Conservation (phyloP, 352 stramenopile species). For the Phytophthora agathidicida region DNA sequence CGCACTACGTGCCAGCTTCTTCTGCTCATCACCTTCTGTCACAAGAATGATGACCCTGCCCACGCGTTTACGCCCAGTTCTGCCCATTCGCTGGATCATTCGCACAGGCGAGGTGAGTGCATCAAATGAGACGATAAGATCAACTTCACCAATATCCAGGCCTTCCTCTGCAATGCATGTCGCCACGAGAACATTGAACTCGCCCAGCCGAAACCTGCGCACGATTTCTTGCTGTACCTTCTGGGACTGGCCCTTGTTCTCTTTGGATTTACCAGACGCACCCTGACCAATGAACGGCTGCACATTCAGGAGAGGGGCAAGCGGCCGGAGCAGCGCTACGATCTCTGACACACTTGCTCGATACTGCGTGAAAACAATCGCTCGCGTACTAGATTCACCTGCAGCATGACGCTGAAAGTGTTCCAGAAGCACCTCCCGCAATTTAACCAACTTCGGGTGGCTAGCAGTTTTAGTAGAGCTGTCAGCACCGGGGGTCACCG, state of each 20-base stretch:
- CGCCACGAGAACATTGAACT: conserved; percentile 94
- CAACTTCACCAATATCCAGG: conserved; percentile 95
- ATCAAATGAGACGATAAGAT: conserved; percentile 95
- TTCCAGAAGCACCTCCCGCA: conserved; percentile 89
- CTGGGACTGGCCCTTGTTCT: conserved; percentile 93
- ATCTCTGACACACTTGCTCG: conserved; percentile 96
- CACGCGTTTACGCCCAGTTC: conserved; percentile 96
- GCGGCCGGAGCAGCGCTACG: conserved; percentile 70
- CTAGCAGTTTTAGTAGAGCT: conserved; percentile 36
- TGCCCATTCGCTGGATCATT: conserved; percentile 95
- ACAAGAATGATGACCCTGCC: conserved; percentile 91
- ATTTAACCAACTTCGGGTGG: conserved; percentile 91
- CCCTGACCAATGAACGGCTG: conserved; percentile 95
- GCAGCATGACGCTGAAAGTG: conserved; percentile 80
- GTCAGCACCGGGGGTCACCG: conserved; percentile 12
- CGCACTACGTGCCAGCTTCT: conserved; percentile 84
- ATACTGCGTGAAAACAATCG: conserved; percentile 99
- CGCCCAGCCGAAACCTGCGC: conserved; percentile 81
- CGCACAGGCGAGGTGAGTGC: conserved; percentile 95
- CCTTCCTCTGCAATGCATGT: conserved; percentile 97
- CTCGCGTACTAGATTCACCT: conserved; percentile 86
- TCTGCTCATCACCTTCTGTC: conserved; percentile 90
- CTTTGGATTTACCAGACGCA: conserved; percentile 79
- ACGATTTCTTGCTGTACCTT: conserved; percentile 96
- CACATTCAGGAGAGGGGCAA: conserved; percentile 85